Percentiles rank a stretch among this genome's conserved stretches.
Conservation (phyloP, 192 early-diverging fungal genomes). For the Tieghemiomyces parasiticus region DNA sequence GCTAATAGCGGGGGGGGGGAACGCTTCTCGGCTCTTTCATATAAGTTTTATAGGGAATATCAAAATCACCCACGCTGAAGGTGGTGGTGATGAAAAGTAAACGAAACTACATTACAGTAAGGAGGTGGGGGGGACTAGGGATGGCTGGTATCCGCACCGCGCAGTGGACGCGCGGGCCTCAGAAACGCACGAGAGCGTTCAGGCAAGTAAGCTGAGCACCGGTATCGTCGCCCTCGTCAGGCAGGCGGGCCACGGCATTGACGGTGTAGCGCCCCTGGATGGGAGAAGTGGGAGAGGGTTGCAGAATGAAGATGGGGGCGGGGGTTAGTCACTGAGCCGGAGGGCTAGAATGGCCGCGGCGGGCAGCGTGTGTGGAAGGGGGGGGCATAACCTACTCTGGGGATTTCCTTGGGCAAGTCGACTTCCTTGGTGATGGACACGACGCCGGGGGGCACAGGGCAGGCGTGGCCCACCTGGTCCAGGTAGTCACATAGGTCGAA, state of each 20-base stretch:
- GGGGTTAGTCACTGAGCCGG: background rate
- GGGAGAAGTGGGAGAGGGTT: background rate
- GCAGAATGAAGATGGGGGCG: background rate
- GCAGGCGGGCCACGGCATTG: background rate
- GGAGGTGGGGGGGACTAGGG: too few species aligned
- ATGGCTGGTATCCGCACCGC: too few species aligned
- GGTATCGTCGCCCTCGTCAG: background rate
- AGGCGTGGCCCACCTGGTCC: background rate
- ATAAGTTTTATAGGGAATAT: too few species aligned
- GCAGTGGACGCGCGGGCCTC: too few species aligned
- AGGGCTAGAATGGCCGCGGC: background rate
- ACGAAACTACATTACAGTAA: too few species aligned
- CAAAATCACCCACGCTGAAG: too few species aligned
- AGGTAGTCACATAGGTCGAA: slow-evolving; percentile 6
- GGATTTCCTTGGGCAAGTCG: slow-evolving; percentile 8
- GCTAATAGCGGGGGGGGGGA: too few species aligned
- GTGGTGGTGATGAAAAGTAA: too few species aligned
- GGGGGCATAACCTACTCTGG: background rate
- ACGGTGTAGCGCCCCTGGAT: background rate
- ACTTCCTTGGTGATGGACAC: slow-evolving; percentile 1
- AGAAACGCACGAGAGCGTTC: background rate
- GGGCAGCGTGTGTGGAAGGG: background rate
- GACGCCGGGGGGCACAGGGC: slow-evolving; percentile 1
- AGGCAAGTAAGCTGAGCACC: slow-evolving; percentile 1
- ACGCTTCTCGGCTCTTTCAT: too few species aligned